Evolutionary conservation across 371 early-diverging fungal genomes (phyloP).

Genomic region (Funneliformis caledonium): DNA sequence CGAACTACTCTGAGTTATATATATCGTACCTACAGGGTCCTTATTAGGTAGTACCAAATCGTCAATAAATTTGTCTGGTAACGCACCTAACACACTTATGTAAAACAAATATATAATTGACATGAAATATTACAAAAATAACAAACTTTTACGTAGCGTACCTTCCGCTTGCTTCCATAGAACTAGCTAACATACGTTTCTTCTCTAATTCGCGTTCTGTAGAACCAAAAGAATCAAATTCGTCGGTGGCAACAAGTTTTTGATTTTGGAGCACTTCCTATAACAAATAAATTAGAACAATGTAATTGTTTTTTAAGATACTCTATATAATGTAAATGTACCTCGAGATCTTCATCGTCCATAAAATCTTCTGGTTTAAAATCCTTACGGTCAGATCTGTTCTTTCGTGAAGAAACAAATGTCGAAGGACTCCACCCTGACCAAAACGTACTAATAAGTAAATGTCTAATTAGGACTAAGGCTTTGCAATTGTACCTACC

Average conservation of each 20-base stretch:
- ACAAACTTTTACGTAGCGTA: not conserved
- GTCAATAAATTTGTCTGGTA: constrained; percentile 54
- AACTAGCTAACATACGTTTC: constrained; percentile 52
- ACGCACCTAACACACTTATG: constrained; percentile 50
- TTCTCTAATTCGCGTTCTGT: constrained; percentile 64
- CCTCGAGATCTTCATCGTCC: constrained; percentile 90
- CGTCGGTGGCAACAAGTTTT: constrained; percentile 66
- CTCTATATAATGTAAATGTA: constrained; percentile 34
- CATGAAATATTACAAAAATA: not conserved
- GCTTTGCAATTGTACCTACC: constrained; percentile 52
- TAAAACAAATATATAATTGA: not conserved
- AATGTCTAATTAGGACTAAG: not conserved
- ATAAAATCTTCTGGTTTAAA: constrained; percentile 82
- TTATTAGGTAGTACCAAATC: constrained; percentile 69
- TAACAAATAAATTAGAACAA: not conserved
- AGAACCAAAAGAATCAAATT: constrained; percentile 70
- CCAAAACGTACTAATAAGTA: not conserved
- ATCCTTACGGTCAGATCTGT: constrained; percentile 52
- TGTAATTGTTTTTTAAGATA: not conserved
- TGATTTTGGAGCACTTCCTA: constrained; percentile 59
- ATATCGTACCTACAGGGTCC: constrained; percentile 57
- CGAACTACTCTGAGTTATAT: not conserved
- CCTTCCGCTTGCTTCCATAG: constrained; percentile 48
- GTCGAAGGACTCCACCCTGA: constrained; percentile 80
- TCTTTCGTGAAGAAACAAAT: constrained; percentile 68